These are phyloP conservation scores for Lyophyllum semitale DNA, from an alignment of 768 basidiomycete species.

Conservation along the genomic window DNA sequence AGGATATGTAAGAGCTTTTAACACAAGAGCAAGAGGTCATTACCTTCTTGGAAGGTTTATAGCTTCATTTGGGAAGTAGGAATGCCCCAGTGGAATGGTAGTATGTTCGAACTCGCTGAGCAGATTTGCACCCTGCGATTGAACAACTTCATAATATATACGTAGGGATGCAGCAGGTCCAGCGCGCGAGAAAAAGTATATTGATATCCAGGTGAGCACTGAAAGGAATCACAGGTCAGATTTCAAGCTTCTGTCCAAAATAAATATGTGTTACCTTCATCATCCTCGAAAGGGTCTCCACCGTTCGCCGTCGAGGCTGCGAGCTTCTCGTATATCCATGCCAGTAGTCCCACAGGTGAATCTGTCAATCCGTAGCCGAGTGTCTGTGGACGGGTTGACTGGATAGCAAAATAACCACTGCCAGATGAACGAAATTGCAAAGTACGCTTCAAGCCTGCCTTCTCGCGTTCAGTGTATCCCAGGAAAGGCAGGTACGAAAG, in stretches of 20 bases:
- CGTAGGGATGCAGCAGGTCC: conserved; percentile 59
- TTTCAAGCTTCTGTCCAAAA: neutral
- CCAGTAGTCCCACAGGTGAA: conserved; percentile 55
- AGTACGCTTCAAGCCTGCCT: conserved; percentile 31
- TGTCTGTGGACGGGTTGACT: conserved; percentile 52
- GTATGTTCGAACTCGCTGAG: conserved; percentile 2
- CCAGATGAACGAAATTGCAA: conserved; percentile 29
- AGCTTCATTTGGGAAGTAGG: conserved; percentile 55
- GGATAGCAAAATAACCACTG: conserved; percentile 40
- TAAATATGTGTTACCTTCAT: conserved; percentile 41
- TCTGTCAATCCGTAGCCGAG: conserved; percentile 56
- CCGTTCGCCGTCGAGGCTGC: conserved; percentile 48
- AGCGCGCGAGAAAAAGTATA: conserved; percentile 60
- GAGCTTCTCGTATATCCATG: conserved; percentile 57
- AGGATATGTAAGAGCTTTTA: neutral
- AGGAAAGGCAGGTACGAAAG: conserved; percentile 20
- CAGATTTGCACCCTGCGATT: conserved; percentile 15
- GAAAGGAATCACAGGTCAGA: conserved; percentile 7
- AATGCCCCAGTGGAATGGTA: conserved; percentile 47
- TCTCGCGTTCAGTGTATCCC: conserved; percentile 30
- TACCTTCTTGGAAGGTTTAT: conserved; percentile 30
- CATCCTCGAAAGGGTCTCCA: conserved; percentile 56
- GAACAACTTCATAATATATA: conserved; percentile 55
- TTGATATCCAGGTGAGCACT: conserved; percentile 66
- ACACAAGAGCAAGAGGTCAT: neutral